Evolutionary conservation across 148 eudicot genomes (phyloP), one percentile per base, ranked within the genome.

Genomic region (Simmondsia chinensis): DNA sequence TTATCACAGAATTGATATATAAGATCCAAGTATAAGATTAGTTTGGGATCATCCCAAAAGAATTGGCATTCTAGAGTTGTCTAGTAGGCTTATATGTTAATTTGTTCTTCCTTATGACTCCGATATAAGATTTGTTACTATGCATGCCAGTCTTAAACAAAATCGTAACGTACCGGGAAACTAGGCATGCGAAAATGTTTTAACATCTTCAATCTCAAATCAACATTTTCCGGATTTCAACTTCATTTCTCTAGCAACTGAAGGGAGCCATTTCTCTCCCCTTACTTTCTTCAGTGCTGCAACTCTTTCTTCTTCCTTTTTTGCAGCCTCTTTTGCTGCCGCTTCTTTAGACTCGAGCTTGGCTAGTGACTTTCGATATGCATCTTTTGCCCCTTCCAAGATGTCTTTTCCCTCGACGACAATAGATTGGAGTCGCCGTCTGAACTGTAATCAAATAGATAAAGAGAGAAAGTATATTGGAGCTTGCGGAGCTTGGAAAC

Each of bases 201-300:
- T 9, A 4, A 43, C 19, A 4, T 9, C 32, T 56, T 24, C 14
- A 24, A 31, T 25, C 23, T 51, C 16, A 4, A 29, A 30, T 46
- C 31, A 60, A 19, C 22, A 43, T 52, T 37, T 38, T 39, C 4
- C 36, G 19, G 19, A 35, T 35, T 64, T 76, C 43, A 28, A 19
- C 56, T 59, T 59, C 85, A 57, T 76, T 12, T 78, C 65, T 70
- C 64, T 73, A 32, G 89, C 81, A 33, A 85, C 62, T 31, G 85
- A 70, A 42, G 94, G 99, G 43, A 91, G 71, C 99, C 99, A 76
- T 73, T 68, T 70, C 57, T 81, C 86, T 7, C 91, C 86, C 28
- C 80, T 54, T 23, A 70, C 57, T 50, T 54, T 79, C 75, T 76
- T 83, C 43, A 83, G 65, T 43, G 68, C 63, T 4, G 73, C 77